Base-by-base conservation (phyloP, 768 basidiomycete genomes). In the Tulasnella sp. region DNA sequence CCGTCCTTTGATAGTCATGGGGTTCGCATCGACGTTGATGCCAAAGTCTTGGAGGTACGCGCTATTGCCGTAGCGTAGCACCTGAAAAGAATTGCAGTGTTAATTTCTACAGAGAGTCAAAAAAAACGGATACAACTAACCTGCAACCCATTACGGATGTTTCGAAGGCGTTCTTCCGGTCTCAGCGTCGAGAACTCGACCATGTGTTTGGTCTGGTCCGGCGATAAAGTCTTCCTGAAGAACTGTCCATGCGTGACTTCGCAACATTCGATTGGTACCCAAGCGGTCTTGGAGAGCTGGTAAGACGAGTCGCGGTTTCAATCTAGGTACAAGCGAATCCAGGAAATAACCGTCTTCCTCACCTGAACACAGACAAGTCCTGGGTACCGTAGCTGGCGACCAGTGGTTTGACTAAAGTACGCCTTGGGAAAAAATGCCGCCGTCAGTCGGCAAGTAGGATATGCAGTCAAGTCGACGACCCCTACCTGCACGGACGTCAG, bases 11-110 rank as follows among this genome's bases (percentile, higher is more conserved):
- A 93, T 84, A 40, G 80, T 84, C 42, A 92, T 84, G 0, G 91
- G 89, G 4, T 82, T 78, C 70, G 88, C 78, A 22, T 83, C 84
- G 25, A 94, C 89, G 2, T 84, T 78, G 86, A 94, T 88, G 9
- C 91, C 91, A 78, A 93, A 93, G 80, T 89, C 86, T 54, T 87
- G 86, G 40, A 93, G 88, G 78, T 91, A 93, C 81, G 92, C 88
- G 0, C 91, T 92, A 81, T 91, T 89, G 0, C 90, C 90, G 79
- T 92, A 92, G 36, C 87, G 85, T 29, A 82, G 78, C 6, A 81
- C 81, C 64, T 79, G 25, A 80, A 8, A 19, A n/a, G 31, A 12
- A 77, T 78, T 75, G 22, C 77, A 74, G 38, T 79, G 22, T 69
- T 76, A 91, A 84, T 58, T 90, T 86, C 89, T 90, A 73, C 14